phyloP scores from a whole-genome alignment of 129 eudicot species.

The Flaveria ramosissima region DNA sequence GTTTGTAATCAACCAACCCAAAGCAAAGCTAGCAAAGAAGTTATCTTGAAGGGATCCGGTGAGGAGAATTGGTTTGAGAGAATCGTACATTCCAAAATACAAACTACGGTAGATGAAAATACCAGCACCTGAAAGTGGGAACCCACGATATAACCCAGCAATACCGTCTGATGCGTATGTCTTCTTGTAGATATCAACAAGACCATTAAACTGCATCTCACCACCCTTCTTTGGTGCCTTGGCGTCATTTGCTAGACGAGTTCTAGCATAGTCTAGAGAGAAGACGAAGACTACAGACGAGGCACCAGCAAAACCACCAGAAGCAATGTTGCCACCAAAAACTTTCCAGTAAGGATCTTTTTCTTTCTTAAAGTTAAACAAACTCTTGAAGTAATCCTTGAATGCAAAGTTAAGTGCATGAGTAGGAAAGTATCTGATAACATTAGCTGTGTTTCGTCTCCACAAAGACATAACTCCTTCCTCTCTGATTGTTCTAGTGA shows the following conservation, averaged over 20 bases:
- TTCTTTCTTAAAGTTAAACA: constrained; percentile 60
- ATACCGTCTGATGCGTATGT: constrained; percentile 51
- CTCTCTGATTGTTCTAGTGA: constrained; percentile 46
- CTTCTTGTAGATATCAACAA: constrained; percentile 59
- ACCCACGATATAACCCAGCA: constrained; percentile 61
- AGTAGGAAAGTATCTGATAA: constrained; percentile 67
- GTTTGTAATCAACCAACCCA: constrained; percentile 66
- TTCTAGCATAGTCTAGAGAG: constrained; percentile 63
- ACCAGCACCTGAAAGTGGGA: constrained; percentile 59
- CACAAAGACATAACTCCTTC: constrained; percentile 55
- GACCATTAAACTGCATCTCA: constrained; percentile 59
- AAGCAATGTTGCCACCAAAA: constrained; percentile 60
- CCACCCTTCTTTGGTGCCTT: constrained; percentile 68
- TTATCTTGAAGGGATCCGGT: constrained; percentile 57
- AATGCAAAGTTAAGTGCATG: constrained; percentile 77
- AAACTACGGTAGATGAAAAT: constrained; percentile 61
- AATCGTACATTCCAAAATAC: constrained; percentile 65
- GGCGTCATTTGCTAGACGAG: constrained; percentile 62
- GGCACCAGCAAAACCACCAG: constrained; percentile 74
- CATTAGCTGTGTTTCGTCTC: constrained; percentile 76
- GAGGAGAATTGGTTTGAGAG: constrained; percentile 52
- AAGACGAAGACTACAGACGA: constrained; percentile 58
- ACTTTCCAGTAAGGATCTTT: constrained; percentile 64
- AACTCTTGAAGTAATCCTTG: constrained; percentile 65
- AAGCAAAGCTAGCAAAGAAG: constrained; percentile 69